Conservation (phyloP, 1,139 yeast genomes). For the Zygoascus hellenicus region DNA sequence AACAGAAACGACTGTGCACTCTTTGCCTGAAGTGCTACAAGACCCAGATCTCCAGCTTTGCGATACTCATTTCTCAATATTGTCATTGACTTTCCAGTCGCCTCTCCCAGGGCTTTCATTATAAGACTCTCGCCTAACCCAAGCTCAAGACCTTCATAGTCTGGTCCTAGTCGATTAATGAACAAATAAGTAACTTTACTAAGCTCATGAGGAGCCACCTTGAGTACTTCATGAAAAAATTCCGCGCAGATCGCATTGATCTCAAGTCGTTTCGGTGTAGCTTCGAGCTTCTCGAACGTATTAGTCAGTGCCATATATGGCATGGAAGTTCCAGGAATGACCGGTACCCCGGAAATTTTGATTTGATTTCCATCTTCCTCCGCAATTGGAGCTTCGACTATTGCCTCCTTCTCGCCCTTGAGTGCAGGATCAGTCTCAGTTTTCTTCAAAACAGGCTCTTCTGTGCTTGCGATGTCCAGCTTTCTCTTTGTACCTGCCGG, state of each 20-base stretch:
- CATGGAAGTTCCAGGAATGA: conserved; percentile 34
- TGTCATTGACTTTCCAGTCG: conserved; percentile 73
- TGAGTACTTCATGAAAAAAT: conserved; percentile 59
- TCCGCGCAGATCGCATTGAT: conserved; percentile 69
- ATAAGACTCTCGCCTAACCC: conserved; percentile 89
- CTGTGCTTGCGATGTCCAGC: background rate
- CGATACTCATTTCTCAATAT: conserved; percentile 72
- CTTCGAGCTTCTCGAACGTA: conserved; percentile 69
- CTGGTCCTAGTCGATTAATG: conserved; percentile 89
- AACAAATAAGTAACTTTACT: conserved; percentile 73
- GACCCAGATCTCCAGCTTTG: conserved; percentile 83
- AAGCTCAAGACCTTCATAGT: conserved; percentile 85
- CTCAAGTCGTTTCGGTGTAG: conserved; percentile 73
- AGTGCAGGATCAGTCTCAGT: background rate
- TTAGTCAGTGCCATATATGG: conserved; percentile 61
- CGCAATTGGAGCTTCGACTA: background rate
- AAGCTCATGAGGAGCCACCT: conserved; percentile 53
- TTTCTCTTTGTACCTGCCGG: background rate
- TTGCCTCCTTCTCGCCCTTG: background rate
- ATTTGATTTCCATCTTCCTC: conserved; percentile 1
- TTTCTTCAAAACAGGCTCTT: background rate
- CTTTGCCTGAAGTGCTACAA: conserved; percentile 79
- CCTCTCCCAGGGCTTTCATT: conserved; percentile 82
- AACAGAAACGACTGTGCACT: conserved; percentile 89
- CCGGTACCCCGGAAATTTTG: conserved; percentile 5